These are phyloP conservation scores for Heritiera fomes DNA, from an alignment of 345 rosid species.

Conservation along the genomic window DNA sequence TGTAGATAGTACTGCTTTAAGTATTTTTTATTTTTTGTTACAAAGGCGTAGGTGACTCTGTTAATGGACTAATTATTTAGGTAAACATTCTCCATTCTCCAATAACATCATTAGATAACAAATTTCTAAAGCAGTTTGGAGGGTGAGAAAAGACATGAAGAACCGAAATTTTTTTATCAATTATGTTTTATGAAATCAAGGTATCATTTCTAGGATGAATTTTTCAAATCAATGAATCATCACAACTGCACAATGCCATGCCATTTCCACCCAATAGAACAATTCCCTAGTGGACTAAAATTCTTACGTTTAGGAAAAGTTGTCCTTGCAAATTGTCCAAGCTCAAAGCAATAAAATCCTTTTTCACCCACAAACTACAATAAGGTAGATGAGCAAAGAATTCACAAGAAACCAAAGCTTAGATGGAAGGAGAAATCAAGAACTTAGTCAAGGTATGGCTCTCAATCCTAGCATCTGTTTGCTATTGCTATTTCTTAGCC, in stretches of 20 bases:
- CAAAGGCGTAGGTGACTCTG: too few species aligned
- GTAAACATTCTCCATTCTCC: too few species aligned
- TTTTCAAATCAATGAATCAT: too few species aligned
- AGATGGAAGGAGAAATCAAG: conserved; percentile 38
- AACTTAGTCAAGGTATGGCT: conserved; percentile 30
- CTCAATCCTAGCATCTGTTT: conserved; percentile 28
- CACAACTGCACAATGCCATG: neutral
- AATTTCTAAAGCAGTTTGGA: too few species aligned
- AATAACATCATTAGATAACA: too few species aligned
- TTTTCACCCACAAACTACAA: neutral
- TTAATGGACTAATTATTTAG: too few species aligned
- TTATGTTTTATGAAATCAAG: too few species aligned
- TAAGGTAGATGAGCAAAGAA: neutral
- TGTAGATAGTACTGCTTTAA: too few species aligned
- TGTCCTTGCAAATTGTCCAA: neutral
- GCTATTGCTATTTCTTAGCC: conserved; percentile 35
- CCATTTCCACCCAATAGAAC: neutral
- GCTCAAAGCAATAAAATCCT: neutral
- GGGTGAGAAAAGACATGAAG: too few species aligned
- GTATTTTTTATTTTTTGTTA: too few species aligned
- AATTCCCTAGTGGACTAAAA: neutral
- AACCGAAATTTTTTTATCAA: too few species aligned
- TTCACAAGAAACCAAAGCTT: neutral
- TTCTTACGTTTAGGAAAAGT: neutral
- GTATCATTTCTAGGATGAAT: too few species aligned